phyloP scores from a whole-genome alignment of 2,329 filamentous ascomycete genomes.

The Aspergillus uvarum region DNA sequence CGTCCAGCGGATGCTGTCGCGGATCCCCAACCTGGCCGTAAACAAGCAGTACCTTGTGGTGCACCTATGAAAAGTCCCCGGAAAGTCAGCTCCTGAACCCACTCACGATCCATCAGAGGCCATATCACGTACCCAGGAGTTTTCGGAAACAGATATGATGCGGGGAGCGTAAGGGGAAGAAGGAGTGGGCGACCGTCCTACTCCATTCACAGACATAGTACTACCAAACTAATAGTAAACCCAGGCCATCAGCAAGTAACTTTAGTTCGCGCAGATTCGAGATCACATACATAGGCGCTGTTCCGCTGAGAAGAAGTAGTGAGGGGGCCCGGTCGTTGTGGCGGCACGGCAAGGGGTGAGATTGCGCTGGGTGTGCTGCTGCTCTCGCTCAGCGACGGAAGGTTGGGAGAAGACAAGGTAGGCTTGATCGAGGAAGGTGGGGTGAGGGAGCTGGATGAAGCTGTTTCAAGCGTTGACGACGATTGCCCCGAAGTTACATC shows the following conservation, averaged over 20 bases:
- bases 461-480: constrained; percentile 61
- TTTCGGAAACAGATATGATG: constrained; percentile 75
- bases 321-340: constrained; percentile 48
- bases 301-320: constrained; percentile 43
- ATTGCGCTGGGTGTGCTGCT: constrained; percentile 46
- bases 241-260: background rate
- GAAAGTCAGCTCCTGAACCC: background rate
- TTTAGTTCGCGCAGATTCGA: background rate
- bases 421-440: constrained; percentile 70
- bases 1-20: constrained; percentile 68
- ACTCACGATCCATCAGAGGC: background rate
- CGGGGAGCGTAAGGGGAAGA: constrained; percentile 78
- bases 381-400: constrained; percentile 51
- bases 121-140: constrained; percentile 70
- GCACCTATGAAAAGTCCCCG: constrained; percentile 59
- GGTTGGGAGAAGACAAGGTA: constrained; percentile 64
- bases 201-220: constrained; percentile 34
- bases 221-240: constrained; percentile 34
- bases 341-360: constrained; percentile 43
- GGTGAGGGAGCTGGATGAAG: constrained; percentile 64
- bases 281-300: constrained; percentile 41
- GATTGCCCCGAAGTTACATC: constrained; percentile 64
- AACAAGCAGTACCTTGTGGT: constrained; percentile 84
- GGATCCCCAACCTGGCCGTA: constrained; percentile 78
- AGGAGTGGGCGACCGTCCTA: constrained; percentile 55